A percentile compares a stretch with the other conserved stretches of the same genome.
These are phyloP conservation scores for Tuber indicum DNA, from an alignment of 495 filamentous ascomycete genomes.

Conservation along the genomic window DNA sequence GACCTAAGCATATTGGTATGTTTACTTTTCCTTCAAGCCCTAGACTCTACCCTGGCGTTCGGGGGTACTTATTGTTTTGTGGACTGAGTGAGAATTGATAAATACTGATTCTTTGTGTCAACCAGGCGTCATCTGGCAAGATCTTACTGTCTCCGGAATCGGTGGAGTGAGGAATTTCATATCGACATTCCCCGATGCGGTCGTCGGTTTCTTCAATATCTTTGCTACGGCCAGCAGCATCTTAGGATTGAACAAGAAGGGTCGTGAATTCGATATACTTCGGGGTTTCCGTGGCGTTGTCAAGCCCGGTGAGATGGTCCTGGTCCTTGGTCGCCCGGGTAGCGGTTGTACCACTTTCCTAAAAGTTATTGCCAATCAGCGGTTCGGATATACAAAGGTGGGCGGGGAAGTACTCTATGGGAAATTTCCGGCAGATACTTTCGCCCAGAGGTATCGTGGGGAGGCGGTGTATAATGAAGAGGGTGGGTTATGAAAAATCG, in stretches of 20 bases:
- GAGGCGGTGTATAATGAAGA: slow-evolving; percentile 84
- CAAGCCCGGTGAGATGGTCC: slow-evolving; percentile 80
- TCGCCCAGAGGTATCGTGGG: slow-evolving; percentile 64
- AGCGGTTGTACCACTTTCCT: slow-evolving; percentile 84
- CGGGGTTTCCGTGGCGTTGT: slow-evolving; percentile 51
- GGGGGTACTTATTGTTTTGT: neutral
- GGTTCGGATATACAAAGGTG: slow-evolving; percentile 68
- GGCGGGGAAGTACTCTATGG: slow-evolving; percentile 76
- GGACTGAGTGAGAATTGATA: neutral
- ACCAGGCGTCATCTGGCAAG: slow-evolving; percentile 68
- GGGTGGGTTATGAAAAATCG: slow-evolving; percentile 15
- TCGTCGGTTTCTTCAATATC: slow-evolving; percentile 68
- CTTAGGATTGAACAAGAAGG: slow-evolving; percentile 57
- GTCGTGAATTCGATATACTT: slow-evolving; percentile 59
- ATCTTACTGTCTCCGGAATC: slow-evolving; percentile 68
- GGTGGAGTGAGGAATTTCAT: slow-evolving; percentile 71
- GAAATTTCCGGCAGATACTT: slow-evolving; percentile 55
- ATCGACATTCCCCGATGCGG: slow-evolving; percentile 75
- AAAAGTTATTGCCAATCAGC: slow-evolving; percentile 75
- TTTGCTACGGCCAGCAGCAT: slow-evolving; percentile 54
- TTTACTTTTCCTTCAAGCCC: neutral
- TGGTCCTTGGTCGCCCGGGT: slow-evolving; percentile 81
- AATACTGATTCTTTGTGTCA: neutral
- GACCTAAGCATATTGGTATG: slow-evolving; percentile 63
- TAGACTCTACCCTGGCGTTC: neutral